phyloP scores from a whole-genome alignment of 2,329 filamentous ascomycete species.

The Fusarium nelsonii region DNA sequence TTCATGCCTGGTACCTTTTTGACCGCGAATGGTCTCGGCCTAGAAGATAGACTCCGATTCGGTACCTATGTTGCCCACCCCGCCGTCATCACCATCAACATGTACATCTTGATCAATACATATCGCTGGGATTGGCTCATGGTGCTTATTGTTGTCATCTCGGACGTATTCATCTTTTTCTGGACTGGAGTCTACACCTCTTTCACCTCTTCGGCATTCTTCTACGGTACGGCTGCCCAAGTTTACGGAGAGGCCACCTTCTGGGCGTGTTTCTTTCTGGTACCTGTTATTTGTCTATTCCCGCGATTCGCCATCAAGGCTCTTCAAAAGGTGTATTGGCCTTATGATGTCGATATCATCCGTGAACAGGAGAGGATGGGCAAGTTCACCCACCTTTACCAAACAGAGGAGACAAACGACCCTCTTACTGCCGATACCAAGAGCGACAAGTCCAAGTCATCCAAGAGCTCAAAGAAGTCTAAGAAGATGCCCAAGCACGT shows the following conservation, averaged over 20 bases:
- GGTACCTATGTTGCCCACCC: conserved; percentile 89
- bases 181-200: conserved; percentile 91
- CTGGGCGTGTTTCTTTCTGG: conserved; percentile 86
- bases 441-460: conserved; percentile 64
- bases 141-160: conserved; percentile 82
- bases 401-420: conserved; percentile 51
- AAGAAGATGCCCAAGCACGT: conserved; percentile 67
- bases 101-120: conserved; percentile 94
- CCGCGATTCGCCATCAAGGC: conserved; percentile 89
- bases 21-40: conserved; percentile 77
- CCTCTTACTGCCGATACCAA: conserved; percentile 56
- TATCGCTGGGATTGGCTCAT: conserved; percentile 99
- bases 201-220: conserved; percentile 61
- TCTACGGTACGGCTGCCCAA: conserved; percentile 83
- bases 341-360: conserved; percentile 93
- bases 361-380: conserved; percentile 90
- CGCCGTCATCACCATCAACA: conserved; percentile 88
- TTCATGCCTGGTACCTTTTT: conserved; percentile 77
- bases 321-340: conserved; percentile 93
- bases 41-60: conserved; percentile 85
- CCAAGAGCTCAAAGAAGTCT: conserved; percentile 62
- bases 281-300: conserved; percentile 83
- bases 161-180: conserved; percentile 89
- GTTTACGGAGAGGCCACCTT: conserved; percentile 86
- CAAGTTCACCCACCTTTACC: conserved; percentile 78